Conservation (phyloP, 2,329 filamentous ascomycete species). For the Aureobasidium melanogenum region DNA sequence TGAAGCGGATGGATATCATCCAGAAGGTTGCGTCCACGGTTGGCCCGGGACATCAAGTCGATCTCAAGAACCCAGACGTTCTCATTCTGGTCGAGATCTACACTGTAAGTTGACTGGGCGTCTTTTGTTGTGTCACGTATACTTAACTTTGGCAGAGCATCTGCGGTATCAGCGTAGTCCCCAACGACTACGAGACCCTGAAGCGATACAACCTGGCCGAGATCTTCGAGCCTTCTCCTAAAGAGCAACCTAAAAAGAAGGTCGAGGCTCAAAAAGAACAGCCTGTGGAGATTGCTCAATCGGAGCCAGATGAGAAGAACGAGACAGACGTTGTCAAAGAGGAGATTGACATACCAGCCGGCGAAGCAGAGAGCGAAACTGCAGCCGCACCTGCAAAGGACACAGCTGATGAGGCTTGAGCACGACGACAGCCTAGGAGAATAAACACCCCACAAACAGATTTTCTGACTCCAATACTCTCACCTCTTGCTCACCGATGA, state of each 20-base stretch:
- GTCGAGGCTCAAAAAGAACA: slow-evolving; percentile 13
- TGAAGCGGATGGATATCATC: slow-evolving; percentile 63
- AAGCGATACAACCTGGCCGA: slow-evolving; percentile 74
- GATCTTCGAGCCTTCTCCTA: slow-evolving; percentile 49
- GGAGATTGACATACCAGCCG: not conserved
- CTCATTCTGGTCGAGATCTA: slow-evolving; percentile 74
- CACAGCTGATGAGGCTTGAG: not conserved
- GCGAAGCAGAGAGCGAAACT: not conserved
- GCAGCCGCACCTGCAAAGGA: not conserved
- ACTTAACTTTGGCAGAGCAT: slow-evolving; percentile 46
- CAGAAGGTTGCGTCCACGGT: slow-evolving; percentile 59
- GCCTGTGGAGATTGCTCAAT: slow-evolving; percentile 17
- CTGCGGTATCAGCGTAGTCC: slow-evolving; percentile 71
- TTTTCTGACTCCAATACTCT: not conserved
- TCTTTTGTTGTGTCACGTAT: not conserved
- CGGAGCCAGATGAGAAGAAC: slow-evolving; percentile 16
- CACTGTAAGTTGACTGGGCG: slow-evolving; percentile 48
- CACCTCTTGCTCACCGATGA: not conserved
- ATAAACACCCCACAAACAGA: not conserved
- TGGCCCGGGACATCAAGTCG: slow-evolving; percentile 61
- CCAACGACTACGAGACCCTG: slow-evolving; percentile 61
- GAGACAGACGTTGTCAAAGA: not conserved
- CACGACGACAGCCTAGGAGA: not conserved
- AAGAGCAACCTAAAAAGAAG: slow-evolving; percentile 19
- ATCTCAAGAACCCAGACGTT: slow-evolving; percentile 68